Evolutionary conservation across 352 stramenopile species (phyloP), one percentile per base, ranked within the genome.

Genomic region (Globisporangium orthogonon): DNA sequence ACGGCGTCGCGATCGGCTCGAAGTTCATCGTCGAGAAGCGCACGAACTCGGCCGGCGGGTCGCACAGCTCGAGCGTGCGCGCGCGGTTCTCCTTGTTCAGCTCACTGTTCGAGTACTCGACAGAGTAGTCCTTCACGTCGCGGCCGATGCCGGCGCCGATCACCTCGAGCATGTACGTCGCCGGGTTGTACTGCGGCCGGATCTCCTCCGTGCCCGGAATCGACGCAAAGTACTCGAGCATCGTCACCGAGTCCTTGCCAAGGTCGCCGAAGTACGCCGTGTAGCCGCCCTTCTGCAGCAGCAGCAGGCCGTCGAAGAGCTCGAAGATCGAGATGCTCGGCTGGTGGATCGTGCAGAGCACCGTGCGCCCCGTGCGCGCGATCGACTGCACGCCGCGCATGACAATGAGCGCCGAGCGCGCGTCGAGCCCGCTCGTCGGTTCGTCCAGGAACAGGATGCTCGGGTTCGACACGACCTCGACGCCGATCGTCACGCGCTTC

Each of bases 401-500:
- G 48, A 98, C 83, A 47, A 92, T 88, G 37, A 87, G 66, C 11
- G 91, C 91, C 39, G 91, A 86, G 7, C 76, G 84, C 0, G 83
- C 74, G 61, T 98, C 91, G 23, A 98, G 63, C 11, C 89, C 87
- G 62, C 70, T 89, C 0, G 90, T 98, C 0, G 93, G 91, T 54
- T 98, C 95, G 51, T 98, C 93, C 30, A 98, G 60, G 63, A 98
- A 96, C 57, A 98, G 56, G 18, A 98, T 75, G 55, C 91, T 91
- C 28, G 94, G 94, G 63, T 98, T 97, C 4, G 86, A 67, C 5
- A 96, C 92, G 37, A 98, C 73, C 65, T 98, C 90, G 11, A 96
- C 79, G 17, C 78, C 94, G 54, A 98, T 97, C 7, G 90, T 93
- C n/a, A 98, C 70, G 29, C 91, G 74, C 69, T 98, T 98, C 68